Conservation (phyloP, 2,329 filamentous ascomycete genomes). For the Albophoma yamanashiensis region DNA sequence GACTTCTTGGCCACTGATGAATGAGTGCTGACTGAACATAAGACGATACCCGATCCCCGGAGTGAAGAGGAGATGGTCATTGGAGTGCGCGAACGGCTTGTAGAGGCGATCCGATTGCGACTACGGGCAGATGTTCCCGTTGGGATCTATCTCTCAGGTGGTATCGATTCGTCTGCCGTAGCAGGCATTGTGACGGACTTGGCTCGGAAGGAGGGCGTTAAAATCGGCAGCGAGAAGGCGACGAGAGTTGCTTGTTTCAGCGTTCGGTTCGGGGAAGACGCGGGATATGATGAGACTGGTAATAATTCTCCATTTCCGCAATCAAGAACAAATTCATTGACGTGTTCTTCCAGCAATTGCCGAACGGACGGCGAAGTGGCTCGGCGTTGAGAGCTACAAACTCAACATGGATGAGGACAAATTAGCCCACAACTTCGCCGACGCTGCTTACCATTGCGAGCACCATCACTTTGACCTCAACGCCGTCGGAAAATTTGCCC, state of each 20-base stretch:
- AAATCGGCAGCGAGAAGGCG: constrained; percentile 30
- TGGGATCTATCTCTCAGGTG: constrained; percentile 45
- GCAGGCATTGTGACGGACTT: constrained; percentile 45
- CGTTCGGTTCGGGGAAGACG: constrained; percentile 32
- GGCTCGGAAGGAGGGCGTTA: constrained; percentile 31
- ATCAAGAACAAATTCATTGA: not conserved
- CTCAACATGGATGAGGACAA: constrained; percentile 15
- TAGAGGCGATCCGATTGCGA: constrained; percentile 41
- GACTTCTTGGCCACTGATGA: not conserved
- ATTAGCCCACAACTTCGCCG: constrained; percentile 18
- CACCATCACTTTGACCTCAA: constrained; percentile 35
- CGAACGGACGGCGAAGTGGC: constrained; percentile 19
- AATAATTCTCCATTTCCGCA: not conserved
- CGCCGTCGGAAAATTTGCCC: constrained; percentile 37
- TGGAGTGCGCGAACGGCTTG: constrained; percentile 35
- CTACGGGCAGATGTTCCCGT: constrained; percentile 47
- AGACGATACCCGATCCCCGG: constrained; percentile 26
- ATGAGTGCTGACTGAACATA: not conserved
- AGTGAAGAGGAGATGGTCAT: constrained; percentile 38
- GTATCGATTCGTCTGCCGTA: constrained; percentile 45
- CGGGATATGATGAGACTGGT: not conserved
- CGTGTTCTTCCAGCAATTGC: constrained; percentile 22
- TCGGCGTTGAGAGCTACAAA: constrained; percentile 18
- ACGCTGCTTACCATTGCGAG: constrained; percentile 19
- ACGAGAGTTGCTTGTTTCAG: constrained; percentile 30